Evolutionary conservation across 352 stramenopile genomes (phyloP), one percentile per base, ranked within the genome.

Genomic region (Globisporangium nunn): DNA sequence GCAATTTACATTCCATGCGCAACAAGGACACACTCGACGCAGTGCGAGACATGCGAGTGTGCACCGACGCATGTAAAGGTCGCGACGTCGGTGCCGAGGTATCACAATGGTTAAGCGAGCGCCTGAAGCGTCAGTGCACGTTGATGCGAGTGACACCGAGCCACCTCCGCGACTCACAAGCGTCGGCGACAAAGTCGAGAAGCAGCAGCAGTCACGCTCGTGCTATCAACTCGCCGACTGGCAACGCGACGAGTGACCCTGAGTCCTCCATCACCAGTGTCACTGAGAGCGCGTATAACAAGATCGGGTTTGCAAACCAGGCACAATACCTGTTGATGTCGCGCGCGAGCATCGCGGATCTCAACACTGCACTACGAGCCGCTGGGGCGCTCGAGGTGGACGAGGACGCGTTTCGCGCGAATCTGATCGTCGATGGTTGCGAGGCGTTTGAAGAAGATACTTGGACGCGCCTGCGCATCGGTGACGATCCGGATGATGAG

Each of bases 261-360:
- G 41, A 58, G 8, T 15, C 35, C 7, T 43, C 52, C 39, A 43
- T 11, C 35, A 2, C 4, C 35, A 14, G 29, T 33, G 37, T 4
- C 40, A 15, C 15, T 6, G 47, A 43, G 7, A 37, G 2, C 12
- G 4, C 37, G 14, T 28, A 43, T 8, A 41, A 67, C 23, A 72
- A 82, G 33, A 91, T 88, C 41, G 80, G 84, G 43, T 91, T 91
- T 52, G 78, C 78, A 14, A 91, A 92, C 58, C 75, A 88, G 46
- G 73, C 78, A 33, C 82, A 85, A 63, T 91, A 73, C 45, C 62
- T 88, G 56, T 55, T 88, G 31, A 72, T 90, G 47, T 90, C 76
- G 6, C 62, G 72, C 7, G 71, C 73, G 40, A 87, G 78, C 47
- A 70, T 91, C 48, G 67, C 55, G 4, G 55, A 78, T 37, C 64